Base-by-base conservation (phyloP, 108 stramenopile species). In the Skeletonema grethae region DNA sequence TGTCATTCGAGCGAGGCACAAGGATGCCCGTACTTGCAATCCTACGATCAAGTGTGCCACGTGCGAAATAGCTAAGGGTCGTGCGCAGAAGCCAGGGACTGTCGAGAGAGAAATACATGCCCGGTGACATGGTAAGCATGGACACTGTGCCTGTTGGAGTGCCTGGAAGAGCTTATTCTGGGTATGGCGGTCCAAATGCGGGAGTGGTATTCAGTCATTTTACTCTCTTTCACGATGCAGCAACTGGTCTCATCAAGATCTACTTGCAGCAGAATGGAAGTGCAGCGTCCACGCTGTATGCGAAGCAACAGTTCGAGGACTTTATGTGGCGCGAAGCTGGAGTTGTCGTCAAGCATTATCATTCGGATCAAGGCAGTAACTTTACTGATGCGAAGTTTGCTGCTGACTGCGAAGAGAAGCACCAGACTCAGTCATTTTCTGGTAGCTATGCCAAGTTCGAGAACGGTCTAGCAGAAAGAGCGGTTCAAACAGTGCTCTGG, bases 381-480 rank as follows among this genome's bases (percentile, higher is more conserved):
- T 77, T 77, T 35, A 67, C 77, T 3, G 59, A 56, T 16, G 12
- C 5, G 2, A 68, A 22, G 1, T 80, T 43, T 22, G 22, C 6
- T 3, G 35, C 32, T 10, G 29, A 50, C 10, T 56, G 16, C 12
- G 55, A 50, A 0, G 55, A 65, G 53, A 56, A 59, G 28, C 3
- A 15, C 3, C 70, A 64, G 13, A 38, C 5, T 13, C 28, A 64
- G 13, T 12, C 3, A 1, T 64, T 64, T 31, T 20, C 63, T 10
- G 63, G 70, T 5, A 56, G 29, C 41, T 8, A 16, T 12, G 70
- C 61, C 3, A 18, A 68, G 12, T 50, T 50, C 15, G 71, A 77
- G 53, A 85, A 82, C 62, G 85, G 64, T 3, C 12, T 55, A 2
- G 82, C 85, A 11, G 85, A 85, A 38, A 48, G 85, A 3, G 18